Evolutionary conservation across 805 yeast genomes (phyloP).

Genomic region (Groenewaldozyma salmanticensis): DNA sequence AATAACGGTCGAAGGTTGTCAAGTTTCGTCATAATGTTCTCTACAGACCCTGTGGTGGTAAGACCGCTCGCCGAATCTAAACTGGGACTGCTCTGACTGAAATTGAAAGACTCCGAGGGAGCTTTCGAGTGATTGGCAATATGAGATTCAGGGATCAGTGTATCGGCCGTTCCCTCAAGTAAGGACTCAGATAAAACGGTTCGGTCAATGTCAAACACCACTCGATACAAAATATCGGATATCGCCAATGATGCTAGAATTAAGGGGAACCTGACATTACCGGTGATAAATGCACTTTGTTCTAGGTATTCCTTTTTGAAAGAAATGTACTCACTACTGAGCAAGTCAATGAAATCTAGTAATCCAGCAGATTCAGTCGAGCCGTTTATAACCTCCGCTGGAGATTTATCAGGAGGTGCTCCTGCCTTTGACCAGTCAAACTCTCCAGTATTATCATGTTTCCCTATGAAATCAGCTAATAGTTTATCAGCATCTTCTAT

Average conservation of each 20-base stretch:
- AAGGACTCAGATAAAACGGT: background rate
- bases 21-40: constrained; percentile 10
- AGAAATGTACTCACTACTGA: constrained; percentile 13
- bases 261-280: constrained; percentile 16
- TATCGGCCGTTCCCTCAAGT: constrained; percentile 10
- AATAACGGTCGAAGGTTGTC: constrained; percentile 16
- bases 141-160: constrained; percentile 13
- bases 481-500: constrained; percentile 9
- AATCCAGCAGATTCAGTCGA: constrained; percentile 16
- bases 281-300: constrained; percentile 16
- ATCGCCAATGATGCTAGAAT: constrained; percentile 17
- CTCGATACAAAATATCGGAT: constrained; percentile 13
- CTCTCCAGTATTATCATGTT: constrained; percentile 6
- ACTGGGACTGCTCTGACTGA: constrained; percentile 1
- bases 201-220: background rate
- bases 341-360: constrained; percentile 19
- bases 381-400: constrained; percentile 11
- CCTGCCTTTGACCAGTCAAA: constrained; percentile 18
- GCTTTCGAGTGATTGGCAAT: constrained; percentile 4
- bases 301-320: constrained; percentile 17
- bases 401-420: constrained; percentile 9
- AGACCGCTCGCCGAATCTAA: constrained; percentile 1
- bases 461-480: constrained; percentile 14
- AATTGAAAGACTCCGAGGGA: background rate
- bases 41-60: constrained; percentile 8